phyloP scores from a whole-genome alignment of 495 filamentous ascomycete genomes.

The Parathielavia appendiculata region DNA sequence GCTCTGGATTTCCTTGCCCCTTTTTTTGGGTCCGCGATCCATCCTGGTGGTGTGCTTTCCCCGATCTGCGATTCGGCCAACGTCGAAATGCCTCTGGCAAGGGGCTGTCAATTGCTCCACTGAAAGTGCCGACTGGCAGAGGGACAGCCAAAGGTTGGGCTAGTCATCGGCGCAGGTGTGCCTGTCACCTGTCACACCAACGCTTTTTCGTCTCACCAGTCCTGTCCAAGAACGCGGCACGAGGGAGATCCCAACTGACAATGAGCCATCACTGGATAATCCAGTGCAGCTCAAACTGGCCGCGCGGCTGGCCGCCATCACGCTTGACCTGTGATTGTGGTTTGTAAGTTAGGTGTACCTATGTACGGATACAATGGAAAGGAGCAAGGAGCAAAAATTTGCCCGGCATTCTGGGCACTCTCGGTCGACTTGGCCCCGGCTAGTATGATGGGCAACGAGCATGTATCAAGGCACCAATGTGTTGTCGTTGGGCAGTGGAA shows the following conservation, averaged over 20 bases:
- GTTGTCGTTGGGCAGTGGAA: too few species aligned
- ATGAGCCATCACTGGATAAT: background rate
- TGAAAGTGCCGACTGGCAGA: slow-evolving; percentile 5
- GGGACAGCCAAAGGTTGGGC: background rate
- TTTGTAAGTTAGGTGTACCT: background rate
- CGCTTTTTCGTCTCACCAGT: slow-evolving; percentile 15
- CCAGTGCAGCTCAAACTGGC: slow-evolving; percentile 4
- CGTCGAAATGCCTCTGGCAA: background rate
- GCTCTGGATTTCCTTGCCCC: slow-evolving; percentile 12
- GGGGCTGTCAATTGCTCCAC: slow-evolving; percentile 11
- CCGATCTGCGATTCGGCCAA: background rate
- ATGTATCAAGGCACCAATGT: background rate
- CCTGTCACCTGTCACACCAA: slow-evolving; percentile 15
- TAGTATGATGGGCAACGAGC: slow-evolving; percentile 8
- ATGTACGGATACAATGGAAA: too few species aligned
- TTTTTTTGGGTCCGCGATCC: background rate
- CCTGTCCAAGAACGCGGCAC: slow-evolving; percentile 8
- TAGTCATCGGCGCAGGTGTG: background rate
- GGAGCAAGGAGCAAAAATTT: too few species aligned
- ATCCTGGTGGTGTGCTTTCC: background rate
- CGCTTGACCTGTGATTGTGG: background rate
- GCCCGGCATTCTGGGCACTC: background rate
- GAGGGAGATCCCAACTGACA: background rate
- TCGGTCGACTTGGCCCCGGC: slow-evolving; percentile 5
- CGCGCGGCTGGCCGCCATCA: slow-evolving; percentile 13